Evolutionary conservation across 192 early-diverging fungal species (phyloP), one percentile per base, ranked within the genome.

Genomic region (Linnemannia hyalina): DNA sequence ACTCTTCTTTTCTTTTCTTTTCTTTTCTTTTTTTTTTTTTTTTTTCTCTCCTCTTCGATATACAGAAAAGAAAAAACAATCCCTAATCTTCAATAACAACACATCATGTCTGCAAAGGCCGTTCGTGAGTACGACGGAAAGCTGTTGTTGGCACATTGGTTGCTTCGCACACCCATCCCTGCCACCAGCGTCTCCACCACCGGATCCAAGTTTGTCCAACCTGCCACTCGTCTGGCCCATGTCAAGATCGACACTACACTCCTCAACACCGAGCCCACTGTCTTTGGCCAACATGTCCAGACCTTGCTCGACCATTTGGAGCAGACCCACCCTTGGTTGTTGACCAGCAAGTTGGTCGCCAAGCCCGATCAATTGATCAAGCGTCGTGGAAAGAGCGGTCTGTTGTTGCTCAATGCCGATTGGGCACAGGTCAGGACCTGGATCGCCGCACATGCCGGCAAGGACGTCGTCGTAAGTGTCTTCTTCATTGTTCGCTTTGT

Each of bases 301-400:
- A 84, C 88, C 38, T 88, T 88, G 68, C 80, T 93, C 26, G 89
- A 91, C 73, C 87, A 89, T 52, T 90, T 95, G 35, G 97, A 97
- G 90, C 89, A 88, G 69, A 92, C 89, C 60, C 91, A 98, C 91
- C 96, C 97, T 38, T 99, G 97, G 97, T 88, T 98, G 72, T 73
- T 92, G 77, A 93, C 93, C 63, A 90, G 88, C 22, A 97, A 97
- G 86, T 92, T 98, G 77, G 98, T 99, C 60, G 97, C 95, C 89
- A 99, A 99, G 91, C 98, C 98, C 32, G 98, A 99, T 89, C 97
- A 98, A 89, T 91, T 99, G 70, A 98, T 99, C 91, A 99, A 99
- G 92, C 95, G 98, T 76, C 92, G 98, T 75, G 98, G 98, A 52
- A 99, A 99, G 94, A 95, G 96, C 82, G 98, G 98, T 68, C 92